A percentile compares a stretch with the other conserved stretches of the same genome.
Evolutionary conservation across 495 filamentous ascomycete species (phyloP).

Genomic region (Apiosordaria backusii): DNA sequence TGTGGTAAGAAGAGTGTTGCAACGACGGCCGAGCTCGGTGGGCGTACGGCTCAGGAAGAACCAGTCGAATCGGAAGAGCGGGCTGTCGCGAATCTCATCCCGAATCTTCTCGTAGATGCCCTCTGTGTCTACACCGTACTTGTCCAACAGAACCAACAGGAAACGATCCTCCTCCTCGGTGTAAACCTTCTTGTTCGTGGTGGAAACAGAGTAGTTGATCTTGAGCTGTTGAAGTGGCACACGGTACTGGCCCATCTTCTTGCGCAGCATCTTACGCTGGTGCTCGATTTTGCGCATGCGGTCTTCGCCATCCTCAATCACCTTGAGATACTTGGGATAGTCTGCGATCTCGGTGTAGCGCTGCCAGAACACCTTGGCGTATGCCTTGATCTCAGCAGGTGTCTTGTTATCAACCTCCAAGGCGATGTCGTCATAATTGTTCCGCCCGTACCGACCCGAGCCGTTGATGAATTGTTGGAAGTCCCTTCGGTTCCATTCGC

Average conservation of each 20-base stretch:
- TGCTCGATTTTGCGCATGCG: constrained; percentile 82
- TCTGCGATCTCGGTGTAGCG: constrained; percentile 84
- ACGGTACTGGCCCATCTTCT: constrained; percentile 93
- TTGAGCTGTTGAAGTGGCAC: constrained; percentile 96
- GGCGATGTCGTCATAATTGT: constrained; percentile 77
- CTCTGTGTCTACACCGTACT: constrained; percentile 82
- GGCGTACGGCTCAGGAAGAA: constrained; percentile 96
- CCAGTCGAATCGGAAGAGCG: constrained; percentile 98
- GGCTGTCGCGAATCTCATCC: constrained; percentile 89
- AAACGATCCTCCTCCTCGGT: constrained; percentile 99
- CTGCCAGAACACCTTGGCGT: constrained; percentile 93
- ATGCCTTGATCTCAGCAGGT: constrained; percentile 76
- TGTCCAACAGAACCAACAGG: constrained; percentile 87
- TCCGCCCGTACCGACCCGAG: constrained; percentile 85
- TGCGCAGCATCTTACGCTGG: constrained; percentile 88
- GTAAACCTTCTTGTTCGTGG: constrained; percentile 99
- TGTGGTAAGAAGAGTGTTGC: constrained; percentile 90
- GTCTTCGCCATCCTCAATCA: constrained; percentile 90
- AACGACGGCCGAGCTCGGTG: constrained; percentile 84
- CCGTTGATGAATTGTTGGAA: constrained; percentile 98
- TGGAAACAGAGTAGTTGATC: constrained; percentile 97
- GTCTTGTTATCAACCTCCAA: constrained; percentile 90
- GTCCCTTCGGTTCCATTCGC: constrained; percentile 91
- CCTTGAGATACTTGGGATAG: constrained; percentile 77
- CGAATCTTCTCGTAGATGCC: constrained; percentile 80